Evolutionary conservation across 75 land plant species (phyloP), one percentile per base, ranked within the genome.

Genomic region (Sequoia sempervirens): DNA sequence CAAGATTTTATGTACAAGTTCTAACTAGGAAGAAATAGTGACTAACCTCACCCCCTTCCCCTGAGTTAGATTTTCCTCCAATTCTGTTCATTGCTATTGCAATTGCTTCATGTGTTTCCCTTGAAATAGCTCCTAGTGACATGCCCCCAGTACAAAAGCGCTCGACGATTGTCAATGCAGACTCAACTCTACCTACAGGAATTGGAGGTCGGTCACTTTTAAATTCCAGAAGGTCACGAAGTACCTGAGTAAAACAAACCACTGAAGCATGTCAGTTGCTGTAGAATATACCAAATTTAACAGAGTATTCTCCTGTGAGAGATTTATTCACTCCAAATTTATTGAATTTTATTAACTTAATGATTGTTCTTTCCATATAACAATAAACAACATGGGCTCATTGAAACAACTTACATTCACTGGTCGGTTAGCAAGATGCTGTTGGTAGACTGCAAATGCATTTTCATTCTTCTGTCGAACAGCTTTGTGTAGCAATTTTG

Each of bases 21-120:
- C 12, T 52, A 52, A 53, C 36, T 6, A 78, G 32, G 11, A 28
- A 15, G 54, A 53, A 47, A 53, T 53, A 54, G 18, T 32, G 30
- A 81, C 82, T 79, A 92, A 97, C 99, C 99, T 97, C 99, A 69
- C 99, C 99, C 87, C 99, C 99, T 94, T 97, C 99, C 41, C 99
- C 99, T 79, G 99, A 96, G 82, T 98, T 98, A 15, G 99, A 98
- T 85, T 98, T 98, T 75, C 99, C 99, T 81, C 99, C 95, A 81
- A 98, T 53, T 86, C 99, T 92, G 78, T 98, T 98, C 99, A 98
- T 98, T 66, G 99, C 99, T 75, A 96, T 92, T 23, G 99, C 99
- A 90, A 98, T 96, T 6, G 95, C 97, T 88, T 96, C 99, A 87
- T 98, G 99, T 69, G 99, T 96, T 90, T 98, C 99, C 69, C 98